Evolutionary conservation across 495 filamentous ascomycete genomes (phyloP), one percentile per base, ranked within the genome.

Genomic region (Alectoria sarmentosa): DNA sequence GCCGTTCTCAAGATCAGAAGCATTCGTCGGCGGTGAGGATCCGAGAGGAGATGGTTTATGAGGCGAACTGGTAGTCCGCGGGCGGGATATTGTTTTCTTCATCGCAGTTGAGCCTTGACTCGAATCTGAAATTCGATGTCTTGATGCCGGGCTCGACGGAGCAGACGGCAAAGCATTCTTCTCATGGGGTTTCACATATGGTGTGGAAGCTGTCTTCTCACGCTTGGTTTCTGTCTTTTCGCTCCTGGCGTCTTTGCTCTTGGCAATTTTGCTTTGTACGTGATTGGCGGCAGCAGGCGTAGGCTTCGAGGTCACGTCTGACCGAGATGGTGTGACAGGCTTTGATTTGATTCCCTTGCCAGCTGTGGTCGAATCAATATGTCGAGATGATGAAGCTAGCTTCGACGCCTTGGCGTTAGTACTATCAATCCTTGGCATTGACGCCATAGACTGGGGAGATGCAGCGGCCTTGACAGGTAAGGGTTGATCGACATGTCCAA

Each of bases 11-110:
- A 87, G 69, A 61, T 90, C 86, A 6, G 88, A 90, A 9, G 85
- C 86, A 73, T 90, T 91, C 21, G 87, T 84, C 3, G 88, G 88
- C 28, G 88, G 88, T n/a, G 88, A 90, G 5, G 86, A 85, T 32
- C 84, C 87, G 44, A 90, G 80, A 5, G 88, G 87, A 8, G 89
- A 90, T 0, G 88, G 89, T 67, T 91, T 92, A 63, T 82, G 79
- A 2, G 86, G 86, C 5, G 86, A 88, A 11, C 77, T 83, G 15
- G 77, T 64, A 56, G 69, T 69, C 60, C 77, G 71, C 36, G 68
- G 56, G 42, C 80, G 63, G 44, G 65, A 71, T 48, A 60, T 62
- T 10, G 65, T 65, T 70, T 46, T 71, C 60, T 38, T 63, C 60
- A 60, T 65, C 4, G 66, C 36, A 21, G 65, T 64, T 21, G 64